phyloP scores from a whole-genome alignment of 371 early-diverging fungal species.

The Dipsacomyces acuminosporus region DNA sequence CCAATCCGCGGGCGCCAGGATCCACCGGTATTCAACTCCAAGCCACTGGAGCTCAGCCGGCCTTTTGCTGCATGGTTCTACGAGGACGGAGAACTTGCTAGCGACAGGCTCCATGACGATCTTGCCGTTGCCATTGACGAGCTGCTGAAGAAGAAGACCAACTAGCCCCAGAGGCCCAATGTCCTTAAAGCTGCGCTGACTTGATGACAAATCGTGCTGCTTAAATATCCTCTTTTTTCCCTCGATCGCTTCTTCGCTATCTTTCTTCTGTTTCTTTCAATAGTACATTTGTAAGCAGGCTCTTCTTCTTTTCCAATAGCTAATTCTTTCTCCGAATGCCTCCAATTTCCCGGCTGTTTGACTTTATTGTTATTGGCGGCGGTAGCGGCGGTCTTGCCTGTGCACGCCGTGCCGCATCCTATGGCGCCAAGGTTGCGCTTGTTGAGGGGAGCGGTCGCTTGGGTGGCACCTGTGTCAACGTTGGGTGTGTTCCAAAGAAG shows the following conservation, averaged over 20 bases:
- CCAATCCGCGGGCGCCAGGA: slow-evolving; percentile 47
- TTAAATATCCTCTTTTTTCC: no score
- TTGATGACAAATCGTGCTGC: no score
- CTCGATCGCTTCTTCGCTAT: no score
- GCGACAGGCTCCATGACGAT: slow-evolving; percentile 25
- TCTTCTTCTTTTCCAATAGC: no score
- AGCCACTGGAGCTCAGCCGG: slow-evolving; percentile 36
- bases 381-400: slow-evolving; percentile 86
- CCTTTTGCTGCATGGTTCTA: slow-evolving; percentile 43
- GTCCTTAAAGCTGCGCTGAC: no score
- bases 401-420: slow-evolving; percentile 87
- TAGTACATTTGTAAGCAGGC: no score
- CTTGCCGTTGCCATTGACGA: slow-evolving; percentile 26
- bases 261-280: no score
- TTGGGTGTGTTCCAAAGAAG: slow-evolving; percentile 99
- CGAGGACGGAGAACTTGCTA: slow-evolving; percentile 43
- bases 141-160: slow-evolving; percentile 36
- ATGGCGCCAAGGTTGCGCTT: slow-evolving; percentile 88
- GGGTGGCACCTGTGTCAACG: slow-evolving; percentile 96
- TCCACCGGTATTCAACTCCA: slow-evolving; percentile 42
- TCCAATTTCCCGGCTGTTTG: slow-evolving; percentile 52
- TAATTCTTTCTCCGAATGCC: no score
- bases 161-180: slow-evolving; percentile 12
- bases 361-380: slow-evolving; percentile 91
- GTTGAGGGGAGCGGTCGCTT: slow-evolving; percentile 79